Conservation (phyloP, 345 rosid genomes). For the Gossypium mustelinum region DNA sequence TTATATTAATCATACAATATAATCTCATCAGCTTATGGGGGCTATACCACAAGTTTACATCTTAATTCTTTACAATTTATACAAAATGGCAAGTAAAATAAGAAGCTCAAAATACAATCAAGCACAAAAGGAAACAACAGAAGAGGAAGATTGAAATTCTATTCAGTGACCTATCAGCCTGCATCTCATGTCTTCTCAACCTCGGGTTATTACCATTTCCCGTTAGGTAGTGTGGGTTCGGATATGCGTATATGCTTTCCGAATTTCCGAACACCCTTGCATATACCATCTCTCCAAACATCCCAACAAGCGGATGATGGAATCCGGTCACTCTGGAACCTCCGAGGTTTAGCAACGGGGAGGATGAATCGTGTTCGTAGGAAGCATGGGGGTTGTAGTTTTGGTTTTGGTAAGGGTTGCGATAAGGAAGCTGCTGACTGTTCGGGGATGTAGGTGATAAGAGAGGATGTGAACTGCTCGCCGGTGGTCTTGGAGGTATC, state of each 20-base stretch:
- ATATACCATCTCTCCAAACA: constrained; percentile 74
- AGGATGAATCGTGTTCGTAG: constrained; percentile 27
- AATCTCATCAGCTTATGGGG: background rate
- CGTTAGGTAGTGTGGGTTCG: constrained; percentile 37
- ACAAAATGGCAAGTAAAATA: background rate
- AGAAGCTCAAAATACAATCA: constrained; percentile 61
- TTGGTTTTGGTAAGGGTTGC: constrained; percentile 49
- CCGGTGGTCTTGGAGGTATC: constrained; percentile 79
- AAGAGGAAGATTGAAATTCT: constrained; percentile 77
- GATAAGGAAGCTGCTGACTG: constrained; percentile 56
- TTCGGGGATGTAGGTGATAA: constrained; percentile 20
- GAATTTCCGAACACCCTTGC: constrained; percentile 75
- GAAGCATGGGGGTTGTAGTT: constrained; percentile 30
- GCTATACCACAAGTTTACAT: constrained; percentile 14
- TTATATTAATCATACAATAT: constrained; percentile 7
- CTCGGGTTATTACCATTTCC: constrained; percentile 41
- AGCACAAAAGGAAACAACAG: constrained; percentile 77
- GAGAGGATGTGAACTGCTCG: constrained; percentile 33
- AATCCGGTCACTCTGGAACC: constrained; percentile 25
- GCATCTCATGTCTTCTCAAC: constrained; percentile 67
- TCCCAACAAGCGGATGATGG: constrained; percentile 49
- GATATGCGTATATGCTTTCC: constrained; percentile 38
- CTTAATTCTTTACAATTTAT: constrained; percentile 20
- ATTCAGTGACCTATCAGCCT: constrained; percentile 60
- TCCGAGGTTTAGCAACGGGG: constrained; percentile 31